phyloP scores from a whole-genome alignment of 1,284 basidiomycete species.

The Xerocomus amazonicus region DNA sequence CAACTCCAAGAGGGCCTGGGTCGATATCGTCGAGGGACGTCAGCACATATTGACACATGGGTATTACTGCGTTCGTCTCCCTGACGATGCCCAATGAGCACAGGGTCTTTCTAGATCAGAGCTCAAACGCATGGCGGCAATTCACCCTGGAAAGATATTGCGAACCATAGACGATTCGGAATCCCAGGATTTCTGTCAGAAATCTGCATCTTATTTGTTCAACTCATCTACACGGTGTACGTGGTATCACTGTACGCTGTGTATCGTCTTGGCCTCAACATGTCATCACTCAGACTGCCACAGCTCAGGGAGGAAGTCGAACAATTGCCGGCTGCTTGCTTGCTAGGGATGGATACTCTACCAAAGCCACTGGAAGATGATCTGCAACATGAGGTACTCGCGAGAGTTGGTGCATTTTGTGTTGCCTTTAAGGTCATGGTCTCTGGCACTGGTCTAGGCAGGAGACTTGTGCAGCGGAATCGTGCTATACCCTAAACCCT shows the following conservation, averaged over 20 bases:
- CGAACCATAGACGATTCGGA: slow-evolving; percentile 49
- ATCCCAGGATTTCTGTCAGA: slow-evolving; percentile 51
- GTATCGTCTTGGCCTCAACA: slow-evolving; percentile 8
- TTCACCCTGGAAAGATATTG: slow-evolving; percentile 48
- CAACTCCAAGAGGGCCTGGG: slow-evolving; percentile 43
- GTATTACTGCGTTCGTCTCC: slow-evolving; percentile 66
- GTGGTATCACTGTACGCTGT: slow-evolving; percentile 18
- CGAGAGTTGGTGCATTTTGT: slow-evolving; percentile 45
- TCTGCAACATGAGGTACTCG: slow-evolving; percentile 44
- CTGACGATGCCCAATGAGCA: slow-evolving; percentile 53
- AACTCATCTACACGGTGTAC: slow-evolving; percentile 50
- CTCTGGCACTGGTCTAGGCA: slow-evolving; percentile 33
- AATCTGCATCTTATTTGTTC: slow-evolving; percentile 50
- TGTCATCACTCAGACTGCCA: slow-evolving; percentile 39
- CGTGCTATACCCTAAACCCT: slow-evolving; percentile 32
- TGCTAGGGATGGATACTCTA: slow-evolving; percentile 37
- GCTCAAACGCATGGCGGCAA: too few relatives aligned
- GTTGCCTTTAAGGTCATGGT: slow-evolving; percentile 36
- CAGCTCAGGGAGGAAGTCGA: slow-evolving; percentile 36
- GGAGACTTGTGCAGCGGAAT: slow-evolving; percentile 38
- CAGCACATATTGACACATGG: slow-evolving; percentile 47
- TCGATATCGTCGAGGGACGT: slow-evolving; percentile 50
- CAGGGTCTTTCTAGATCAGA: slow-evolving; percentile 34
- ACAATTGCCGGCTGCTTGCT: slow-evolving; percentile 36
- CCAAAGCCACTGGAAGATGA: slow-evolving; percentile 41